These are phyloP conservation scores for Apophysomyces elegans DNA, from an alignment of 371 early-diverging fungal genomes.

Conservation along the genomic window DNA sequence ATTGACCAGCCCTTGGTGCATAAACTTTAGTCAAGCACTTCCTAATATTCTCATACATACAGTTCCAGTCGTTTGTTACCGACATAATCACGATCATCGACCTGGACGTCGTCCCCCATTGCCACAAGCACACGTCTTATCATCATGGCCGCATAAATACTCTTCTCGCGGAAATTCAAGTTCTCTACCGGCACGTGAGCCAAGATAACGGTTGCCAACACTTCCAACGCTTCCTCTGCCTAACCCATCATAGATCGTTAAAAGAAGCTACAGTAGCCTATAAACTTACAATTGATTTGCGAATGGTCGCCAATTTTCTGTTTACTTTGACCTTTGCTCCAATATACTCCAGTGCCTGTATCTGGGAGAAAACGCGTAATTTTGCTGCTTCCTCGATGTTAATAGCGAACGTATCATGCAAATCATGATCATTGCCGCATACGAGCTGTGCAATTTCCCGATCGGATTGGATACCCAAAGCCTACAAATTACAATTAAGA, in stretches of 20 bases:
- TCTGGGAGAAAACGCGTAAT: slow-evolving; percentile 82
- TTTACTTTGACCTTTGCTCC: slow-evolving; percentile 81
- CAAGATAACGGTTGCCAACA: slow-evolving; percentile 91
- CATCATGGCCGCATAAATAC: slow-evolving; percentile 97
- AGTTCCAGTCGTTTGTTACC: slow-evolving; percentile 99
- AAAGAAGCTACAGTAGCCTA: background rate
- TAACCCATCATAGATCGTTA: slow-evolving; percentile 10
- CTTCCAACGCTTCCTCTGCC: slow-evolving; percentile 93
- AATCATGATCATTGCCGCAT: slow-evolving; percentile 84
- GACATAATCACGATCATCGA: slow-evolving; percentile 99
- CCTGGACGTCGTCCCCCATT: slow-evolving; percentile 75
- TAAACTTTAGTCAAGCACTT: background rate
- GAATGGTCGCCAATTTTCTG: slow-evolving; percentile 59
- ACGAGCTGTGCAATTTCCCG: slow-evolving; percentile 96
- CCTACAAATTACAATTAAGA: slow-evolving; percentile 45
- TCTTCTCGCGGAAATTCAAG: slow-evolving; percentile 92
- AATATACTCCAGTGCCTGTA: slow-evolving; percentile 93
- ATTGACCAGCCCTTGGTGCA: slow-evolving; percentile 90
- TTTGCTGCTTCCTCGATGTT: slow-evolving; percentile 89
- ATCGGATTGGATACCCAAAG: slow-evolving; percentile 96
- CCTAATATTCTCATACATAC: slow-evolving; percentile 47
- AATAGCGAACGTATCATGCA: slow-evolving; percentile 85
- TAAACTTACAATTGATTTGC: slow-evolving; percentile 52
- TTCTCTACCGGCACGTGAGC: slow-evolving; percentile 96
- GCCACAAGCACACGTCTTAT: slow-evolving; percentile 95